Conservation (phyloP, 257 asterid species). For the Plectranthus barbatus region DNA sequence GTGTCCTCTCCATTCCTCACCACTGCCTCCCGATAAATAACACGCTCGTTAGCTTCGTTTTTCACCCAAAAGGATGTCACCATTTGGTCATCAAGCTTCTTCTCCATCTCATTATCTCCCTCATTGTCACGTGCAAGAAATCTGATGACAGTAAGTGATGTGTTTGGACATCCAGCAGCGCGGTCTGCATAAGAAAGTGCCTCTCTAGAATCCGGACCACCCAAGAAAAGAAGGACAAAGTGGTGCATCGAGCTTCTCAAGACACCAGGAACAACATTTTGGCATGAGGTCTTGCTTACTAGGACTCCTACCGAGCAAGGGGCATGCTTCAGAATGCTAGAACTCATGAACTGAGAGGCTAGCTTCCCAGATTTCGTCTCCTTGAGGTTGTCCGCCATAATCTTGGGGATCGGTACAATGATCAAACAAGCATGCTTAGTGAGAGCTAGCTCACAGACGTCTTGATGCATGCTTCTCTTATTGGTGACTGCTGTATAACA, state of each 20-base stretch:
- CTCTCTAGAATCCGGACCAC: conserved; percentile 79
- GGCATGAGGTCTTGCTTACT: conserved; percentile 25
- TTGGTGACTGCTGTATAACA: conserved; percentile 46
- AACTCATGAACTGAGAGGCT: conserved; percentile 24
- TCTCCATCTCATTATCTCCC: conserved; percentile 54
- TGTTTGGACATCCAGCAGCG: conserved; percentile 28
- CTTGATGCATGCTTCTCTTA: conserved; percentile 57
- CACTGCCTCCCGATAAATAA: conserved; percentile 57
- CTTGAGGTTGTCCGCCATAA: neutral
- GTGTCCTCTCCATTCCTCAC: conserved; percentile 76
- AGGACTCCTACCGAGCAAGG: conserved; percentile 82
- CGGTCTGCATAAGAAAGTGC: conserved; percentile 64
- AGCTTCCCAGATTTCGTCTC: neutral
- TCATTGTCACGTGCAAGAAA: conserved; percentile 39
- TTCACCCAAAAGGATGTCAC: conserved; percentile 93
- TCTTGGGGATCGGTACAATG: conserved; percentile 36
- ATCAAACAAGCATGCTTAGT: conserved; percentile 46
- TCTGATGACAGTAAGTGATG: conserved; percentile 46
- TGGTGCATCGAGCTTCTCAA: conserved; percentile 18
- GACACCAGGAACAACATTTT: conserved; percentile 1
- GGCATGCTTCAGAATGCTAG: conserved; percentile 42
- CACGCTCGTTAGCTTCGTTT: conserved; percentile 42
- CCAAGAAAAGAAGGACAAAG: conserved; percentile 55
- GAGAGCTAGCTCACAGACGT: conserved; percentile 67
- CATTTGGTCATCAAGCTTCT: conserved; percentile 76